Evolutionary conservation across 2,329 filamentous ascomycete species (phyloP).

Genomic region (Basipetospora chlamydospora): DNA sequence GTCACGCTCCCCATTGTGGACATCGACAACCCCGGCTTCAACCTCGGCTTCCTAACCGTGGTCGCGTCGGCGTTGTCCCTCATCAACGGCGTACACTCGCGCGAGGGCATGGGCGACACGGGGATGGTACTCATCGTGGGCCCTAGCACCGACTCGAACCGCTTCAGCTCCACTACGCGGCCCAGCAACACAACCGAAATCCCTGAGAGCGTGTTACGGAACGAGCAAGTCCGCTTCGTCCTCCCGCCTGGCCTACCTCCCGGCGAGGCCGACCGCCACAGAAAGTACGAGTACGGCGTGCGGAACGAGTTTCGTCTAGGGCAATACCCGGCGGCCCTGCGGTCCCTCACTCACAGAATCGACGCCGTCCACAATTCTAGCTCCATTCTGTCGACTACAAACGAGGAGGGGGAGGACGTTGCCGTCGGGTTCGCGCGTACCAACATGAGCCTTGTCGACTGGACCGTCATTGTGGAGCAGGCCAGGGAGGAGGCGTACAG

Average conservation of each 20-base stretch:
- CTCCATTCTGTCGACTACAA: constrained; percentile 50
- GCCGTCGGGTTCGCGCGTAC: constrained; percentile 70
- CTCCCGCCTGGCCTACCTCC: constrained; percentile 35
- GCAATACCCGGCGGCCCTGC: constrained; percentile 47
- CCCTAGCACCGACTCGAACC: constrained; percentile 51
- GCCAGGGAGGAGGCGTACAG: constrained; percentile 57
- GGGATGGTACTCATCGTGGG: constrained; percentile 60
- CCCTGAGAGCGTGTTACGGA: constrained; percentile 23
- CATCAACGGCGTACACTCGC: constrained; percentile 43
- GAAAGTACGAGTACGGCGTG: constrained; percentile 14
- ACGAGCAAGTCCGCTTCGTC: constrained; percentile 40
- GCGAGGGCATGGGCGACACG: constrained; percentile 55
- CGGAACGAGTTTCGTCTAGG: constrained; percentile 42
- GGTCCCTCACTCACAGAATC: constrained; percentile 40
- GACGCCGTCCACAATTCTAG: constrained; percentile 50
- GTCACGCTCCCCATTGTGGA: constrained; percentile 68
- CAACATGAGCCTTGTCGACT: constrained; percentile 55
- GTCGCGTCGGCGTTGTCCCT: constrained; percentile 56
- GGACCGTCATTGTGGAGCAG: constrained; percentile 73
- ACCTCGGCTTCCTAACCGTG: constrained; percentile 74
- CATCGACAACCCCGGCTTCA: constrained; percentile 42
- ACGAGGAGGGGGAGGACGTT: constrained; percentile 56
- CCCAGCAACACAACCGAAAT: constrained; percentile 32
- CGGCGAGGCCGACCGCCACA: constrained; percentile 32
- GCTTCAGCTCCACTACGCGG: constrained; percentile 31